These are phyloP conservation scores for Mycena polygramma DNA, from an alignment of 768 basidiomycete species.

Conservation along the genomic window DNA sequence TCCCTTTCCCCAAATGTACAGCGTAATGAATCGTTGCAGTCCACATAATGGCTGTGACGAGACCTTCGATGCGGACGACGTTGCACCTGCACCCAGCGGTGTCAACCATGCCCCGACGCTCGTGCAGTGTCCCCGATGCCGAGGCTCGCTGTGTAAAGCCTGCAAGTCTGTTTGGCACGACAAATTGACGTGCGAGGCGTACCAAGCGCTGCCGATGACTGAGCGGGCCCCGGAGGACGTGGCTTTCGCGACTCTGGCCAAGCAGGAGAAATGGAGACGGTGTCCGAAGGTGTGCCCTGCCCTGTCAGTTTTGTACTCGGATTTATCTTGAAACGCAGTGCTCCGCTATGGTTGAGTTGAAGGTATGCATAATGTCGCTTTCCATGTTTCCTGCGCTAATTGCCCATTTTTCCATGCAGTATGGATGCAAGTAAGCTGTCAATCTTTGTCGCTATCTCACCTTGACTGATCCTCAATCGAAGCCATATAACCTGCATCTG, in stretches of 20 bases:
- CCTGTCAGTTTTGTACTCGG: neutral
- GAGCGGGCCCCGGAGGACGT: constrained; percentile 40
- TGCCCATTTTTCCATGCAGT: constrained; percentile 7
- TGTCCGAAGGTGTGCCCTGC: constrained; percentile 37
- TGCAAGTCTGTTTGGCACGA: constrained; percentile 42
- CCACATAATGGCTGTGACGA: constrained; percentile 42
- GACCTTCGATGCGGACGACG: constrained; percentile 38
- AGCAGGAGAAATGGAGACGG: constrained; percentile 39
- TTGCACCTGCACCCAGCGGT: constrained; percentile 37
- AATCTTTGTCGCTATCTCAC: no score
- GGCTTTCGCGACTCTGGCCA: constrained; percentile 38
- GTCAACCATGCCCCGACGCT: constrained; percentile 31
- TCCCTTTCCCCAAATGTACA: neutral
- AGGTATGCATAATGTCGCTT: constrained; percentile 42
- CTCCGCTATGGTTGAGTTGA: constrained; percentile 41
- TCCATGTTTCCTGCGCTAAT: neutral
- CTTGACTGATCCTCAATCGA: neutral
- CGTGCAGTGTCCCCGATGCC: constrained; percentile 40
- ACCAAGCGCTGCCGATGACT: constrained; percentile 36
- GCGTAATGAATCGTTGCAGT: constrained; percentile 13
- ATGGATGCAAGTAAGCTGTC: constrained; percentile 39
- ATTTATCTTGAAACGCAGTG: constrained; percentile 32
- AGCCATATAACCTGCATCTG: constrained; percentile 41
- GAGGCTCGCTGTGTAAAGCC: constrained; percentile 35
- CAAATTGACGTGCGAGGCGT: constrained; percentile 38